A percentile compares a stretch with the other conserved stretches of the same genome.
Conservation (phyloP, 2,329 filamentous ascomycete species). For the Sarocladium oryzae region DNA sequence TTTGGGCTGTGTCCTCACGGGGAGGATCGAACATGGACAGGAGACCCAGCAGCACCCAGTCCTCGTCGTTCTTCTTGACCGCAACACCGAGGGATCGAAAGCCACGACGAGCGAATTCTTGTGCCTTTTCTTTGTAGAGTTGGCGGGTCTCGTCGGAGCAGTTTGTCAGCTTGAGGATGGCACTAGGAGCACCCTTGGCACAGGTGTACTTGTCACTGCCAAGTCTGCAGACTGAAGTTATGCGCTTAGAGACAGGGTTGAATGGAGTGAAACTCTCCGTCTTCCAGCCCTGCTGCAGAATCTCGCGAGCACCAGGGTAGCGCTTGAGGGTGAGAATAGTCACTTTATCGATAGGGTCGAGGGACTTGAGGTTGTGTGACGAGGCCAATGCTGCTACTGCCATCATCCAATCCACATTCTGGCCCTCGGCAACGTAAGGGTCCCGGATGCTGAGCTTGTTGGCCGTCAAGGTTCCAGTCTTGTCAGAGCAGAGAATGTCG, state of each 20-base stretch:
- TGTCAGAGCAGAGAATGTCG: constrained; percentile 74
- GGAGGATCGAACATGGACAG: constrained; percentile 77
- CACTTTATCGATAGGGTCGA: constrained; percentile 75
- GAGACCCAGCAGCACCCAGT: constrained; percentile 69
- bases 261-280: constrained; percentile 73
- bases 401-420: constrained; percentile 82
- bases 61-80: constrained; percentile 69
- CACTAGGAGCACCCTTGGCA: constrained; percentile 73
- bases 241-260: constrained; percentile 75
- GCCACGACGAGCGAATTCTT: constrained; percentile 70
- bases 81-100: constrained; percentile 77
- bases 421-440: constrained; percentile 68
- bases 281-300: constrained; percentile 67
- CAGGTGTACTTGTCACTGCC: constrained; percentile 66
- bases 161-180: constrained; percentile 62
- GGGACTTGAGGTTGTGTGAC: constrained; percentile 71
- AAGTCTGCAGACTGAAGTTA: constrained; percentile 62
- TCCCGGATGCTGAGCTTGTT: constrained; percentile 73
- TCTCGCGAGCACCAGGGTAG: constrained; percentile 72
- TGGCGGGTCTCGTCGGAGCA: constrained; percentile 59
- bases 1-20: constrained; percentile 72
- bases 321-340: constrained; percentile 69
- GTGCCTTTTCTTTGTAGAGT: constrained; percentile 65
- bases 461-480: constrained; percentile 71
- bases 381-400: constrained; percentile 70